phyloP scores from a whole-genome alignment of 106 monocot genomes.

The Alisma plantagoaquatica region DNA sequence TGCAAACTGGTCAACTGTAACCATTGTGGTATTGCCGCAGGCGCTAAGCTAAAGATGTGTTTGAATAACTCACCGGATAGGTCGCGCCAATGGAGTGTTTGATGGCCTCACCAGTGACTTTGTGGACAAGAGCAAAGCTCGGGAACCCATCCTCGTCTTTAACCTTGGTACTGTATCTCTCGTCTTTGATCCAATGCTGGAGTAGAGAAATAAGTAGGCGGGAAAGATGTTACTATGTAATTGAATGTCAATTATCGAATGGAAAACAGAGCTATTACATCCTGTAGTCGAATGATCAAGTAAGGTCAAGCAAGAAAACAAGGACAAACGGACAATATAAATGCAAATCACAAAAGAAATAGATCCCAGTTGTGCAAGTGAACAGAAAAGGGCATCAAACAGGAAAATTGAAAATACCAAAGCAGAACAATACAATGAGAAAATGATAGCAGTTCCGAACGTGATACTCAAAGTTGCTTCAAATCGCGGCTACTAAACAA shows the following conservation, averaged over 20 bases:
- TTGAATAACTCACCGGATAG: constrained; percentile 42
- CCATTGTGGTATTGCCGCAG: no score
- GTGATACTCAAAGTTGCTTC: no score
- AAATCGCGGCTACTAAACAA: no score
- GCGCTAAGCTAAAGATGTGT: no score
- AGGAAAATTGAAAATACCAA: not conserved
- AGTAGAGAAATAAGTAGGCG: no score
- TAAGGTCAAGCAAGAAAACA: not conserved
- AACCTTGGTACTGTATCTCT: constrained; percentile 45
- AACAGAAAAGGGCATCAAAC: not conserved
- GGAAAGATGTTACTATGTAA: no score
- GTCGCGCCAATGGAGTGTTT: constrained; percentile 53
- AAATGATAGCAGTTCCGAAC: not conserved
- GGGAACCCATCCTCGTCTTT: constrained; percentile 74
- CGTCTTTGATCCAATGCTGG: constrained; percentile 88
- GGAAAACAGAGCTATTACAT: not conserved
- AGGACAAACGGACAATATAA: not conserved
- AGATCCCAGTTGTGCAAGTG: not conserved
- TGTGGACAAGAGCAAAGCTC: constrained; percentile 65
- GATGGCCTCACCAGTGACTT: constrained; percentile 54
- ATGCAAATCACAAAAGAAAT: not conserved
- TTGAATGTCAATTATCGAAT: not conserved
- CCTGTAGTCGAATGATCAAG: not conserved
- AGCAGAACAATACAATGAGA: not conserved
- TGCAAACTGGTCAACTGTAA: no score